A percentile compares a stretch with the other conserved stretches of the same genome.
Conservation (phyloP, 495 filamentous ascomycete species). For the Podospora tetraspora region DNA sequence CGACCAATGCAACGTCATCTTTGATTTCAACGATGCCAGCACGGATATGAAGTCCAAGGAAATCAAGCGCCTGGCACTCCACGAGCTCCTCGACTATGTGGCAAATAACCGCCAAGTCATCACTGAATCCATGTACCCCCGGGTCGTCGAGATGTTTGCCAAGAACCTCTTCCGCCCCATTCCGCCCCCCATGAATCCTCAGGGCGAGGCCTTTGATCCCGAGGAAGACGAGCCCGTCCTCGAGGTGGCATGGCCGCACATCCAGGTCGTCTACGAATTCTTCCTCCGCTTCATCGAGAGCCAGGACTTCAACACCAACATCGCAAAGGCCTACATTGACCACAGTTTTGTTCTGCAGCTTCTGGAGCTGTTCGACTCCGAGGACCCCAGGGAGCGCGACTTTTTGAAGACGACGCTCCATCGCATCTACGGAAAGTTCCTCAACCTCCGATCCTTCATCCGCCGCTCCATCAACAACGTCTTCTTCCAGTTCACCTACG, state of each 20-base stretch:
- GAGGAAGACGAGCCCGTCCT: constrained; percentile 98
- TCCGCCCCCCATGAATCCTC: constrained; percentile 92
- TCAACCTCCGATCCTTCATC: constrained; percentile 96
- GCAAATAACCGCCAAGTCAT: constrained; percentile 98
- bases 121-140: constrained; percentile 97
- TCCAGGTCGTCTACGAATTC: constrained; percentile 99
- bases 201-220: constrained; percentile 96
- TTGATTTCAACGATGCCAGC: constrained; percentile 98
- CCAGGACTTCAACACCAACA: constrained; percentile 99
- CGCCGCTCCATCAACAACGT: constrained; percentile 99
- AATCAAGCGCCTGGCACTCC: constrained; percentile 94
- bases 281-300: constrained; percentile 98
- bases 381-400: constrained; percentile 94
- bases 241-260: constrained; percentile 98
- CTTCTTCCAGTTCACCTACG: constrained; percentile 99
- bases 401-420: constrained; percentile 98
- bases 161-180: constrained; percentile 98
- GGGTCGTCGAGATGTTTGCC: constrained; percentile 97
- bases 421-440: constrained; percentile 98
- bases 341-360: constrained; percentile 96
- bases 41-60: constrained; percentile 99
- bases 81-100: constrained; percentile 96
- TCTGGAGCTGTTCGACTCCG: constrained; percentile 97
- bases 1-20: constrained; percentile 99
- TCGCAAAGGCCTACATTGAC: constrained; percentile 98